phyloP scores from a whole-genome alignment of 2,329 filamentous ascomycete genomes.

The Ambrosiella xylebori region DNA sequence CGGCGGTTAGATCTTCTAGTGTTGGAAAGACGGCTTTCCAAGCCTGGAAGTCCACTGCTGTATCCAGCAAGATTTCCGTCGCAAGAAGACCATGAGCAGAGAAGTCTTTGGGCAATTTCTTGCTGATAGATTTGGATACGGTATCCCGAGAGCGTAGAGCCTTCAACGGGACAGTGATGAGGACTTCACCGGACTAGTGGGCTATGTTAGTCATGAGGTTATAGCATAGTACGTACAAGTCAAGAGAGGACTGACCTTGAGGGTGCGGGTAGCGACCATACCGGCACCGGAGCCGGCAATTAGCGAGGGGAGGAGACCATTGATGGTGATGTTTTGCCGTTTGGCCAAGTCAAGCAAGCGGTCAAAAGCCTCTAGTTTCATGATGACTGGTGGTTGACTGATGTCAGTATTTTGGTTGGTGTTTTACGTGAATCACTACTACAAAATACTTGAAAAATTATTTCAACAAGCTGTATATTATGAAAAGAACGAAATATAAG shows the following conservation, averaged over 20 bases:
- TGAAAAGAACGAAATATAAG: too few relatives aligned
- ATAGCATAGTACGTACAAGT: not conserved
- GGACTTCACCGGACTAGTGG: conserved; percentile 27
- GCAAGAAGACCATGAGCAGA: conserved; percentile 57
- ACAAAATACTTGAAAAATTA: too few relatives aligned
- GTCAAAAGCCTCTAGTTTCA: conserved; percentile 17
- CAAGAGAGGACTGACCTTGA: conserved; percentile 35
- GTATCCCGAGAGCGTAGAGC: conserved; percentile 48
- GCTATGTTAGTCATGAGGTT: not conserved
- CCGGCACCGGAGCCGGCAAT: conserved; percentile 63
- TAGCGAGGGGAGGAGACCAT: conserved; percentile 46
- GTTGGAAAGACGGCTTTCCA: conserved; percentile 57
- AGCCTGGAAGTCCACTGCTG: conserved; percentile 25
- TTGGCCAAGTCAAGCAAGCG: conserved; percentile 52
- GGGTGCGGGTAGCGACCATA: conserved; percentile 49
- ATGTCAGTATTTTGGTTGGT: too few relatives aligned
- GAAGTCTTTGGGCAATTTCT: conserved; percentile 33
- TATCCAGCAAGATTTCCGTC: conserved; percentile 34
- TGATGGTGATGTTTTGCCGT: conserved; percentile 45
- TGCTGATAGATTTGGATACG: conserved; percentile 35
- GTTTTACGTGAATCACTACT: too few relatives aligned
- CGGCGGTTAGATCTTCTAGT: conserved; percentile 34
- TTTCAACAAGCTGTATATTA: not conserved
- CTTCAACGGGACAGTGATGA: conserved; percentile 47
- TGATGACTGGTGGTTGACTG: not conserved